Evolutionary conservation across 257 asterid genomes (phyloP).

Genomic region (Solanum paucissectum): DNA sequence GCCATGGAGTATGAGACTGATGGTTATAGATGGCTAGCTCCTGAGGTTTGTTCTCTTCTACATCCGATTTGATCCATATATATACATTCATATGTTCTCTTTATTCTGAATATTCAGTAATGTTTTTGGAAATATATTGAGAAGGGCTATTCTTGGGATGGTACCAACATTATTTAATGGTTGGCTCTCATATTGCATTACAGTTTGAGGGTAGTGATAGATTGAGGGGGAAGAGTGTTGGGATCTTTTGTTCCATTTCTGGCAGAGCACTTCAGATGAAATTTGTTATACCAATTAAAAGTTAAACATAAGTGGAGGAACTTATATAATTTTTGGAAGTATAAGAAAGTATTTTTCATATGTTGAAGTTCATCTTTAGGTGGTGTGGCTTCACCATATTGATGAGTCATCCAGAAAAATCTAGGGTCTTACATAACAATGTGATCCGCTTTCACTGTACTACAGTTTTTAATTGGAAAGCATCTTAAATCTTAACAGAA

Average conservation of each 20-base stretch:
- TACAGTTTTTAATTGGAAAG: not conserved
- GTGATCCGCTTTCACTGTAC: not conserved
- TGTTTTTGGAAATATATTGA: not conserved
- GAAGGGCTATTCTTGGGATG: not conserved
- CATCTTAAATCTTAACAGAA: not conserved
- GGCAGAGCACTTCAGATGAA: not conserved
- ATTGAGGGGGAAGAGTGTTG: not conserved
- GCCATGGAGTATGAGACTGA: conserved; percentile 97
- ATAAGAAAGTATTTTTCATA: not conserved
- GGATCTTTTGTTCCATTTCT: not conserved
- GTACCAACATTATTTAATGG: not conserved
- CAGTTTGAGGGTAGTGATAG: not conserved
- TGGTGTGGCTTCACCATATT: not conserved
- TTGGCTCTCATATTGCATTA: not conserved
- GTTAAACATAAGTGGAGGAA: not conserved
- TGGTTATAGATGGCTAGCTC: conserved; percentile 98
- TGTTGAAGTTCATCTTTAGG: not conserved
- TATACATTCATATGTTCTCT: not conserved
- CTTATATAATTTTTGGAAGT: not conserved
- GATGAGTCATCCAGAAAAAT: not conserved
- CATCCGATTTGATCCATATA: not conserved
- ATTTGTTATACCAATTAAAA: not conserved
- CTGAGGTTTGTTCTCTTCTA: conserved; percentile 60
- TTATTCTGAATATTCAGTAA: not conserved
- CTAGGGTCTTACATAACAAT: not conserved